phyloP scores from a whole-genome alignment of 2,329 filamentous ascomycete genomes.

The Monascus ruber region DNA sequence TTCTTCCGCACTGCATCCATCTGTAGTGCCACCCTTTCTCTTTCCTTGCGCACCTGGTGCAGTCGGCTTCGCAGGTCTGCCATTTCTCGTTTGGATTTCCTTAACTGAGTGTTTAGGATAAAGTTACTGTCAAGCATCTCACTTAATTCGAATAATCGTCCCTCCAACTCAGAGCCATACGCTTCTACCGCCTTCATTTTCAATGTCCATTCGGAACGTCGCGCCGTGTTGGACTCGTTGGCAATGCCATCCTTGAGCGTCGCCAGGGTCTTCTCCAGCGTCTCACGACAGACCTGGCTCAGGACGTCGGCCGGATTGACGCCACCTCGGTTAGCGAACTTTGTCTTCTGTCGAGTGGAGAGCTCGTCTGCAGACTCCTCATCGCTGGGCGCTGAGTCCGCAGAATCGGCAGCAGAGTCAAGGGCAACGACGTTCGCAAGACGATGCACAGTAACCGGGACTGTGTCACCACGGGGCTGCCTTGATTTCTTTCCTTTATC shows the following conservation, averaged over 20 bases:
- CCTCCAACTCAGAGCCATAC: constrained; percentile 38
- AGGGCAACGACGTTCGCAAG: constrained; percentile 25
- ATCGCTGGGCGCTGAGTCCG: constrained; percentile 15
- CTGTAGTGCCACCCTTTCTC: constrained; percentile 38
- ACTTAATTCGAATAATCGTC: constrained; percentile 40
- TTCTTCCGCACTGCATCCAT: constrained; percentile 38
- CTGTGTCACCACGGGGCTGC: constrained; percentile 24
- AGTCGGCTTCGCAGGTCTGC: constrained; percentile 36
- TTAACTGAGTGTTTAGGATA: constrained; percentile 34
- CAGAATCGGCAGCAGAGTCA: constrained; percentile 7
- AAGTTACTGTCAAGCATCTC: constrained; percentile 42
- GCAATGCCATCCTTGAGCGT: constrained; percentile 31
- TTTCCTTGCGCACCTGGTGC: constrained; percentile 36
- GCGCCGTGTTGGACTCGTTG: constrained; percentile 28
- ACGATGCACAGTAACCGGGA: constrained; percentile 32
- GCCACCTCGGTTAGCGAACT: constrained; percentile 30
- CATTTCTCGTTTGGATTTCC: constrained; percentile 34
- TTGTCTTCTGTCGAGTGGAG: constrained; percentile 19
- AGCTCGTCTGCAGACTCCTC: constrained; percentile 20
- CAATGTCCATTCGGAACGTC: constrained; percentile 30
- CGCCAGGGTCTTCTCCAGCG: constrained; percentile 34
- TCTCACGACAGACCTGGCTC: constrained; percentile 39
- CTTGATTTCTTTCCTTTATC: constrained; percentile 12
- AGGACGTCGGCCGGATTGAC: constrained; percentile 44
- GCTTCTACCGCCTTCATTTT: constrained; percentile 38